These are phyloP conservation scores for Monosporascus sp. DNA, from an alignment of 2,329 filamentous ascomycete genomes.

Conservation along the genomic window DNA sequence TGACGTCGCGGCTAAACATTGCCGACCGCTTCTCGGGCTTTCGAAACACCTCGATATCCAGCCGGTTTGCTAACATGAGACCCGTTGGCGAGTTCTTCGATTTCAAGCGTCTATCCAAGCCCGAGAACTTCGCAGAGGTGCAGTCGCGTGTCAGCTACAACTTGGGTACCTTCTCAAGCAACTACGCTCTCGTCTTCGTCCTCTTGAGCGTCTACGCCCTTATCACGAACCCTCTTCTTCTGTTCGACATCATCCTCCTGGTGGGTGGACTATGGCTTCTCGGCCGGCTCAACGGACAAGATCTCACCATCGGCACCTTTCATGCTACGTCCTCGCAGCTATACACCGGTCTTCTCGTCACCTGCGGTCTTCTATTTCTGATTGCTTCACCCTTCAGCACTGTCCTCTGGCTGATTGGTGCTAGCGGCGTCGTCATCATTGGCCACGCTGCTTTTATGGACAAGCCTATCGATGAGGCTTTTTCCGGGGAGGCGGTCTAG, in stretches of 20 bases:
- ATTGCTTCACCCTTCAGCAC: constrained; percentile 80
- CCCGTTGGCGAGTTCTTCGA: constrained; percentile 93
- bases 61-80: constrained; percentile 86
- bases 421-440: constrained; percentile 86
- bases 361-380: constrained; percentile 80
- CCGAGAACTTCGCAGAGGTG: constrained; percentile 81
- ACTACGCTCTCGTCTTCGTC: constrained; percentile 89
- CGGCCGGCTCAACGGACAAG: constrained; percentile 80
- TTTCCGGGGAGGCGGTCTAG: constrained; percentile 99
- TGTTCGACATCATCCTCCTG: constrained; percentile 90
- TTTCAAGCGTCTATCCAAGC: constrained; percentile 92
- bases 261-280: constrained; percentile 86
- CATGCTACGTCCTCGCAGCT: constrained; percentile 87
- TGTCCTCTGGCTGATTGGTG: constrained; percentile 91
- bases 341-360: constrained; percentile 79
- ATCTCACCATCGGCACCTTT: constrained; percentile 79
- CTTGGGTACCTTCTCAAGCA: constrained; percentile 93
- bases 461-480: constrained; percentile 99
- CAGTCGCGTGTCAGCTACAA: constrained; percentile 97
- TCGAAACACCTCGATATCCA: constrained; percentile 69
- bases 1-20: constrained; percentile 88
- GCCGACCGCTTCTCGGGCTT: constrained; percentile 79
- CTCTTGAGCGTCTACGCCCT: constrained; percentile 96
- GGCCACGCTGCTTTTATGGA: constrained; percentile 95
- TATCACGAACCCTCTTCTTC: constrained; percentile 76